phyloP scores from a whole-genome alignment of 352 stramenopile species.

The Aphanomyces cochlioides region DNA sequence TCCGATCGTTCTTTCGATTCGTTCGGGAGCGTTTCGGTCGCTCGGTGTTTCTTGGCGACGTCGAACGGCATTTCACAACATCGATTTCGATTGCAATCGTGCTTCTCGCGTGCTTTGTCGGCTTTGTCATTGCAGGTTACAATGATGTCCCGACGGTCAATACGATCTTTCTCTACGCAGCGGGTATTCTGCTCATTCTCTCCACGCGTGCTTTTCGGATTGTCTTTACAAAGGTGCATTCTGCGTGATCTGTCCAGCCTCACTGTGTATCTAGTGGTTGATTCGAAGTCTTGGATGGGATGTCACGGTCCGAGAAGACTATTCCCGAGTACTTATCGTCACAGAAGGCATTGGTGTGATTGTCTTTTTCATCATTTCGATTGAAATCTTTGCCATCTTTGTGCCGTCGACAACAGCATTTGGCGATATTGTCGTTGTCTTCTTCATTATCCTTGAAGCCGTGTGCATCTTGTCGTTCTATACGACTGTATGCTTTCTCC shows the following conservation, averaged over 20 bases:
- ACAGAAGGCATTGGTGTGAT: slow-evolving; percentile 68
- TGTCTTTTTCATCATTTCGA: slow-evolving; percentile 63
- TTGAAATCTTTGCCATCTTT: slow-evolving; percentile 84
- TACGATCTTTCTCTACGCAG: slow-evolving; percentile 51
- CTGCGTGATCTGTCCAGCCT: not conserved
- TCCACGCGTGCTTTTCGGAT: slow-evolving; percentile 66
- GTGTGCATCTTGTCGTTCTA: slow-evolving; percentile 59
- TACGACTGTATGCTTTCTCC: slow-evolving; percentile 45
- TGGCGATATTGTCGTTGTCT: slow-evolving; percentile 62
- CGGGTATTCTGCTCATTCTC: slow-evolving; percentile 65
- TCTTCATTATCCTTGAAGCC: slow-evolving; percentile 57
- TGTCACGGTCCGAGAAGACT: slow-evolving; percentile 53
- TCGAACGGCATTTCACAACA: slow-evolving; percentile 70
- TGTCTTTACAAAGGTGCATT: slow-evolving; percentile 70
- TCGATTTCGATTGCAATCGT: slow-evolving; percentile 68
- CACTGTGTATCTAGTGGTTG: slow-evolving; percentile 42
- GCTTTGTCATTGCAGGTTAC: slow-evolving; percentile 46
- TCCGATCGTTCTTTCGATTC: slow-evolving; percentile 12
- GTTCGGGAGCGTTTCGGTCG: not conserved
- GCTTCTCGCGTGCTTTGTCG: slow-evolving; percentile 45
- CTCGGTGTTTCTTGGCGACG: slow-evolving; percentile 45
- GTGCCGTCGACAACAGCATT: slow-evolving; percentile 52
- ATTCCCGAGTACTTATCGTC: slow-evolving; percentile 76
- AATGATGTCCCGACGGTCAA: slow-evolving; percentile 47
- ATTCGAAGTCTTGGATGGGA: slow-evolving; percentile 78